A percentile compares a stretch with the other conserved stretches of the same genome.
These are phyloP conservation scores for Talaromyces ruber DNA, from an alignment of 495 filamentous ascomycete genomes.

Conservation along the genomic window DNA sequence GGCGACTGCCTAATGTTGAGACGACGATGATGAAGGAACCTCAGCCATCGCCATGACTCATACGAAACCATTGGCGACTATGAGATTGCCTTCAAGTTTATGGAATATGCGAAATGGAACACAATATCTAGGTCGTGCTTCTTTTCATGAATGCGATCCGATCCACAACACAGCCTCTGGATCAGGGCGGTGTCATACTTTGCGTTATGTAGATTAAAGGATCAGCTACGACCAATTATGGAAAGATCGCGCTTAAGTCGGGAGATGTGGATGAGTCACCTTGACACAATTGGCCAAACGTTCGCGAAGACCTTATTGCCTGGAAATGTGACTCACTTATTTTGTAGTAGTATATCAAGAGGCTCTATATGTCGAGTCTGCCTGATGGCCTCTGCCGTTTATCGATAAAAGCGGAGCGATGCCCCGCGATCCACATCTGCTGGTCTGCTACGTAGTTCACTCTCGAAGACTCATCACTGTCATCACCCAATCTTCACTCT, in stretches of 20 bases:
- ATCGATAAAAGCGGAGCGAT: conserved; percentile 8
- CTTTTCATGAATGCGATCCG: neutral
- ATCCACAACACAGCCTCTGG: neutral
- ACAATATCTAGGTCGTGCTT: neutral
- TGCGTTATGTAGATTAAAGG: neutral
- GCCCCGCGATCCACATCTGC: neutral
- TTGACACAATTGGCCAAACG: neutral
- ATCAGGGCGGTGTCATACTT: neutral
- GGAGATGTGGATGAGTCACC: neutral
- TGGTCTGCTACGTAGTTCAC: neutral
- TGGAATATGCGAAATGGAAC: neutral
- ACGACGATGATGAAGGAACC: neutral
- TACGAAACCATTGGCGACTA: neutral
- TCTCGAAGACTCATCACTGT: neutral
- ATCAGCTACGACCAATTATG: neutral
- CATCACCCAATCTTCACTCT: neutral
- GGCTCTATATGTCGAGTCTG: neutral
- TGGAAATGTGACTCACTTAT: neutral
- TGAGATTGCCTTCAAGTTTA: neutral
- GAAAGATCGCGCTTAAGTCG: neutral
- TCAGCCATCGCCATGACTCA: neutral
- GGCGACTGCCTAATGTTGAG: neutral
- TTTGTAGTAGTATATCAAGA: neutral
- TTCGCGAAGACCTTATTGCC: neutral
- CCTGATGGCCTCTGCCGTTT: neutral